These are phyloP conservation scores for Russula virescens DNA, from an alignment of 768 basidiomycete genomes.

Conservation along the genomic window DNA sequence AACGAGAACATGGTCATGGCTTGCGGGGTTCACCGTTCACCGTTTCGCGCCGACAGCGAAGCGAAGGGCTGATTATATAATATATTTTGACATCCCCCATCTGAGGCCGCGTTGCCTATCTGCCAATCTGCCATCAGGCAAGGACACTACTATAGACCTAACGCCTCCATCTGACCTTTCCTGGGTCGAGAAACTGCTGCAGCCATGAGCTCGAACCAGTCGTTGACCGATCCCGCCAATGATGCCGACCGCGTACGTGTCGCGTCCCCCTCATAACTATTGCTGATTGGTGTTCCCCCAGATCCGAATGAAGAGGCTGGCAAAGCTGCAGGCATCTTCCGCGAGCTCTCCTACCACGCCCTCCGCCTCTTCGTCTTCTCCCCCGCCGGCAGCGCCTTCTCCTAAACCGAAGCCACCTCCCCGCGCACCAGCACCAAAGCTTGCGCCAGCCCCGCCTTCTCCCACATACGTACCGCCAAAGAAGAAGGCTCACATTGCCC, in stretches of 20 bases:
- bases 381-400: conserved; percentile 29
- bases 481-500: conserved; percentile 40
- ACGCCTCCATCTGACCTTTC: not conserved
- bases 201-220: conserved; percentile 25
- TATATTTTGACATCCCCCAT: too few species aligned
- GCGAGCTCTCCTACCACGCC: conserved; percentile 29
- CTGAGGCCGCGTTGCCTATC: not conserved
- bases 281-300: conserved; percentile 30
- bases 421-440: conserved; percentile 25
- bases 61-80: conserved; percentile 10
- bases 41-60: too few species aligned
- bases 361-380: conserved; percentile 32
- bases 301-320: conserved; percentile 91
- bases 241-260: conserved; percentile 71
- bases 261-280: not conserved
- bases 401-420: conserved; percentile 31
- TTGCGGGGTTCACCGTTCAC: too few species aligned
- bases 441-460: conserved; percentile 30
- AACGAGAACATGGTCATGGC: conserved; percentile 28
- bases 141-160: too few species aligned
- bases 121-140: not conserved
- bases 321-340: conserved; percentile 60
- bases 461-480: conserved; percentile 36
- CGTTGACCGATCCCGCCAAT: conserved; percentile 45
- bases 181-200: not conserved